Evolutionary conservation across 495 filamentous ascomycete species (phyloP).

Genomic region (Astrocystis sublimbata): DNA sequence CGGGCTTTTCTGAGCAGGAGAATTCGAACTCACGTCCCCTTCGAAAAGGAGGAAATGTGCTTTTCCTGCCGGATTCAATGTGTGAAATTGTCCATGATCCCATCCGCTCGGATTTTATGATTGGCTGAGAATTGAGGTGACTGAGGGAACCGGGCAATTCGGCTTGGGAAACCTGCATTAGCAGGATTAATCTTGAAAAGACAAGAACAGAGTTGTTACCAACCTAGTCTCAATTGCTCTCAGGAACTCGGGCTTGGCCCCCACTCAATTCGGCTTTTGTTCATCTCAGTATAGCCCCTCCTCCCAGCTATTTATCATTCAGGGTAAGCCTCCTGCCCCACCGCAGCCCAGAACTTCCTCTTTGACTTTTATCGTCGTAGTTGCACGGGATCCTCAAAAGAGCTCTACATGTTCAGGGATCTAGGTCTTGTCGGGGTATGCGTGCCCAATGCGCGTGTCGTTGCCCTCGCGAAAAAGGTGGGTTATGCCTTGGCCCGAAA

Average conservation of each 20-base stretch:
- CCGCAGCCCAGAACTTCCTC: not conserved
- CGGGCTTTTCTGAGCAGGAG: not conserved
- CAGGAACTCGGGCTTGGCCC: slow-evolving; percentile 14
- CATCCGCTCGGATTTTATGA: slow-evolving; percentile 26
- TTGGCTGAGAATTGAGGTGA: slow-evolving; percentile 28
- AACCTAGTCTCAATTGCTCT: slow-evolving; percentile 5
- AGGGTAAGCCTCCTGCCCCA: slow-evolving; percentile 13
- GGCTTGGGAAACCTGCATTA: slow-evolving; percentile 6
- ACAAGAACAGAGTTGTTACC: not conserved
- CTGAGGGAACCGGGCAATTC: not conserved
- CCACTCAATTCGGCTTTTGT: slow-evolving; percentile 10
- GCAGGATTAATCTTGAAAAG: slow-evolving; percentile 1
- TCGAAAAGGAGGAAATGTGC: not conserved
- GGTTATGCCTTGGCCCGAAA: not conserved
- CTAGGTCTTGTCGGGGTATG: not conserved
- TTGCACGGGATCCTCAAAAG: not conserved
- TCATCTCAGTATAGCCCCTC: slow-evolving; percentile 11
- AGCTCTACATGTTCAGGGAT: not conserved
- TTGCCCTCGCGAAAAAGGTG: not conserved
- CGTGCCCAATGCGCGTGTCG: not conserved
- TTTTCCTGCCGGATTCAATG: slow-evolving; percentile 10
- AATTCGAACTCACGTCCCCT: not conserved
- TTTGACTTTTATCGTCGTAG: not conserved
- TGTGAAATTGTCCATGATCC: slow-evolving; percentile 22
- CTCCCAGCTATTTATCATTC: not conserved